phyloP scores from a whole-genome alignment of 1,284 basidiomycete genomes.

The Ustilago sp. region DNA sequence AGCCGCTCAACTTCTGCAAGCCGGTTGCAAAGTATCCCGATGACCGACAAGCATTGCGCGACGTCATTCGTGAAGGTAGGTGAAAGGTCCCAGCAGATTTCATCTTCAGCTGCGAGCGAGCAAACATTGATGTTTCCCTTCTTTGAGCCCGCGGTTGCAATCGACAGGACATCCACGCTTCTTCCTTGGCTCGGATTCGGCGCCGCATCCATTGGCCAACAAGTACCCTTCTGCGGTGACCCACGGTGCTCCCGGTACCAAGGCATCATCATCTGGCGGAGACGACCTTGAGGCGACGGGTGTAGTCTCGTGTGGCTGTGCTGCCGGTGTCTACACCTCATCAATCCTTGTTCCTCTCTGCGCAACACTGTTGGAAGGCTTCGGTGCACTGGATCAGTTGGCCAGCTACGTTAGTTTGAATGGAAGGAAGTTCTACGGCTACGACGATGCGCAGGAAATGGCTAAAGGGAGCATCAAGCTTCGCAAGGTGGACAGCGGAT shows the following conservation, averaged over 20 bases:
- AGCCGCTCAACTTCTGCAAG: conserved; percentile 97
- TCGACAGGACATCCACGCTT: conserved; percentile 88
- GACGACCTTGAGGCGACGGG: conserved; percentile 46
- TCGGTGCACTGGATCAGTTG: conserved; percentile 66
- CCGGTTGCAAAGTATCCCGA: conserved; percentile 96
- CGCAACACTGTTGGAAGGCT: conserved; percentile 66
- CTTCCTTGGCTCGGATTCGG: conserved; percentile 97
- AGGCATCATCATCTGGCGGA: conserved; percentile 33
- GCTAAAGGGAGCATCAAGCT: conserved; percentile 45
- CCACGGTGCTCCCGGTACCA: conserved; percentile 49
- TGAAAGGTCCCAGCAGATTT: background rate
- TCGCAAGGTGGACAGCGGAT: conserved; percentile 26
- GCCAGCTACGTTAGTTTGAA: conserved; percentile 61
- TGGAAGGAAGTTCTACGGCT: conserved; percentile 66
- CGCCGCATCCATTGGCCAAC: conserved; percentile 85
- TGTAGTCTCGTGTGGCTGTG: conserved; percentile 62
- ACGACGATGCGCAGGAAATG: conserved; percentile 26
- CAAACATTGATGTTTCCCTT: background rate
- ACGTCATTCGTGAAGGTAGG: conserved; percentile 75
- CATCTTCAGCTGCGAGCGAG: background rate
- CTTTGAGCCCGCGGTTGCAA: background rate
- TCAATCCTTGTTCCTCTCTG: conserved; percentile 66
- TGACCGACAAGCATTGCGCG: conserved; percentile 85
- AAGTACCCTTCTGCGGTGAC: conserved; percentile 76
- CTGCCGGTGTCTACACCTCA: conserved; percentile 68